Percentiles rank a stretch among this genome's conserved stretches.
These are phyloP conservation scores for Penicillium sp. DNA, from an alignment of 2,329 filamentous ascomycete species.

Conservation along the genomic window DNA sequence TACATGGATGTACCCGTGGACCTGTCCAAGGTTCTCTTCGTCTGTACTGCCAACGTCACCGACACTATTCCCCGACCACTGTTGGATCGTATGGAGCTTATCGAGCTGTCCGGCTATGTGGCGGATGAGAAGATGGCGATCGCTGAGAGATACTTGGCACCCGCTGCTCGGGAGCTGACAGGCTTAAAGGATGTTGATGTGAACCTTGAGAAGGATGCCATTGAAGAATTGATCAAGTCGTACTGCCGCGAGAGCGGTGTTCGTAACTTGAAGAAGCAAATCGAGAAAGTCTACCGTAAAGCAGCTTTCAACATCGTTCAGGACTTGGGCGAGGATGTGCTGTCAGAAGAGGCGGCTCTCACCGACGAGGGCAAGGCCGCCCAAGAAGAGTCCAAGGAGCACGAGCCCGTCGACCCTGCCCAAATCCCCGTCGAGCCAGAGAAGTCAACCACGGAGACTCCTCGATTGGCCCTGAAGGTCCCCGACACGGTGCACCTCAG, in stretches of 20 bases:
- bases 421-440: conserved; percentile 56
- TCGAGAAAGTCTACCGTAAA: conserved; percentile 98
- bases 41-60: conserved; percentile 98
- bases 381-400: conserved; percentile 60
- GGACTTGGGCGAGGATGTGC: conserved; percentile 81
- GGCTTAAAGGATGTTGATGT: conserved; percentile 90
- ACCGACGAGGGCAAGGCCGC: conserved; percentile 85
- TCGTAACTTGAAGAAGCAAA: conserved; percentile 97
- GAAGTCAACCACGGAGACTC: conserved; percentile 54
- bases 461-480: conserved; percentile 76
- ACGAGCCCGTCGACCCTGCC: conserved; percentile 64
- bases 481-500: conserved; percentile 83
- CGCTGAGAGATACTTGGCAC: conserved; percentile 87
- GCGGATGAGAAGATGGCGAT: conserved; percentile 99
- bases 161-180: conserved; percentile 90
- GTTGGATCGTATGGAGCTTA: conserved; percentile 96
- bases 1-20: conserved; percentile 99
- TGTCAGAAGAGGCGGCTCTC: conserved; percentile 78
- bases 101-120: conserved; percentile 93
- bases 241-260: conserved; percentile 98
- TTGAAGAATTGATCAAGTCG: conserved; percentile 96
- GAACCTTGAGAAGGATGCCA: conserved; percentile 79
- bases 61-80: conserved; percentile 95
- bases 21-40: conserved; percentile 94
- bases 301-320: conserved; percentile 96